These are phyloP conservation scores for Paecilomyces dactylethromorphus DNA, from an alignment of 2,329 filamentous ascomycete species.

Conservation along the genomic window DNA sequence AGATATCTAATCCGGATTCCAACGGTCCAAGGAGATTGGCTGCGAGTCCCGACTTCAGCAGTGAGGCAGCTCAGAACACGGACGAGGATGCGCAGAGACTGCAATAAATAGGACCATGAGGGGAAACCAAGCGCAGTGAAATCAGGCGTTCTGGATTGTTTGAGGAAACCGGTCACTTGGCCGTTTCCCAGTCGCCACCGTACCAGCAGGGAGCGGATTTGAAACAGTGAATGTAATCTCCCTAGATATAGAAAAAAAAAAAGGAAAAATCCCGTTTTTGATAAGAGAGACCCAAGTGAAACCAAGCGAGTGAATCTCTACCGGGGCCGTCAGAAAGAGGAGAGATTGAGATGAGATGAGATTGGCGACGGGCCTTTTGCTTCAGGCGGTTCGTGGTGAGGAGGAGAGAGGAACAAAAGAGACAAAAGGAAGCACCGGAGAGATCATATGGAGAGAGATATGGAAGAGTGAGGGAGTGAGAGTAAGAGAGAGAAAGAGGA, in stretches of 20 bases:
- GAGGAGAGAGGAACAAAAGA: too few species aligned
- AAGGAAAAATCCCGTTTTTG: background rate
- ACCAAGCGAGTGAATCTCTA: background rate
- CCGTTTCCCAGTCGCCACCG: background rate
- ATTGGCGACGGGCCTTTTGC: background rate
- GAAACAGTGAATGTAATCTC: background rate
- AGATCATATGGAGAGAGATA: too few species aligned
- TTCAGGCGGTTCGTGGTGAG: too few species aligned
- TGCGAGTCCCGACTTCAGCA: slow-evolving; percentile 1
- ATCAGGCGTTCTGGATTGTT: too few species aligned
- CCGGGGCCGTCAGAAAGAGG: background rate
- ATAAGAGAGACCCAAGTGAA: background rate
- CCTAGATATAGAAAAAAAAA: background rate
- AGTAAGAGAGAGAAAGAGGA: background rate
- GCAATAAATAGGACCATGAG: background rate
- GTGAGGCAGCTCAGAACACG: background rate
- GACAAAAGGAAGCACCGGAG: too few species aligned
- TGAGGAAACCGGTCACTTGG: too few species aligned
- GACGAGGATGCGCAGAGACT: background rate
- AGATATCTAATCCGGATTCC: background rate
- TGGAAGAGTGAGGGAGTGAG: background rate
- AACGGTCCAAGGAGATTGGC: slow-evolving; percentile 6
- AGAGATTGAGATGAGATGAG: background rate
- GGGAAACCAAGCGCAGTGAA: background rate
- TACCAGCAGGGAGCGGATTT: background rate